phyloP scores from a whole-genome alignment of 257 asterid genomes.

The Ilex aquifolium region DNA sequence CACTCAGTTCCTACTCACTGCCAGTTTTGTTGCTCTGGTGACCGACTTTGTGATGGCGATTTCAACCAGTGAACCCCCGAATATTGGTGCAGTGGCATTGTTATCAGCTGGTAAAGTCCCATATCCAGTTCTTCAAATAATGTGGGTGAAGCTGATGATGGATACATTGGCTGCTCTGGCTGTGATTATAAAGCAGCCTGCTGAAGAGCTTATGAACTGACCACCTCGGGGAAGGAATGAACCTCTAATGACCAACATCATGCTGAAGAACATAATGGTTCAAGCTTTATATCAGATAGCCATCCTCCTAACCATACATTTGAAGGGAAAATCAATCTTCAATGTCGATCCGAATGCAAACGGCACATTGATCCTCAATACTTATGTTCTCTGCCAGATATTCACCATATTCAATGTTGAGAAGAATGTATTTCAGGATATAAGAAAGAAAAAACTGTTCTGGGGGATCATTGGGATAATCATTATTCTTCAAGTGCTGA shows the following conservation, averaged over 20 bases:
- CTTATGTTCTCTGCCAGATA: not conserved
- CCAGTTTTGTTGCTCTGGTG: too few species aligned
- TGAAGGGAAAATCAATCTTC: not conserved
- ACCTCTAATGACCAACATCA: not conserved
- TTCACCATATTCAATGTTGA: not conserved
- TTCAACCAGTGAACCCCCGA: too few species aligned
- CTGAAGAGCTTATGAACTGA: not conserved
- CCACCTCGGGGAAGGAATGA: not conserved
- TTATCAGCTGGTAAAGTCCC: not conserved
- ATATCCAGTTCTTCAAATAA: not conserved
- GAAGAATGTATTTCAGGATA: not conserved
- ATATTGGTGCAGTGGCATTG: not conserved
- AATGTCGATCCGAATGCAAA: not conserved
- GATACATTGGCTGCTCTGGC: not conserved
- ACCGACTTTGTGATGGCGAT: too few species aligned
- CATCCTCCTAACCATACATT: not conserved
- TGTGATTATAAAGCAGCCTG: not conserved
- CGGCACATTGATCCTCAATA: not conserved
- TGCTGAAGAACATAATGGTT: not conserved
- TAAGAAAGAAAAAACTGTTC: conserved; percentile 12
- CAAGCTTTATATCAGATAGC: not conserved
- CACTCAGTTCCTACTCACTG: too few species aligned
- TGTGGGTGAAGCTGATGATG: not conserved
- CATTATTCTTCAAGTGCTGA: conserved; percentile 18
- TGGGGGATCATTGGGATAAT: conserved; percentile 11